Evolutionary conservation across 1,284 basidiomycete species (phyloP).

Genomic region (Sanghuangporus baumii): DNA sequence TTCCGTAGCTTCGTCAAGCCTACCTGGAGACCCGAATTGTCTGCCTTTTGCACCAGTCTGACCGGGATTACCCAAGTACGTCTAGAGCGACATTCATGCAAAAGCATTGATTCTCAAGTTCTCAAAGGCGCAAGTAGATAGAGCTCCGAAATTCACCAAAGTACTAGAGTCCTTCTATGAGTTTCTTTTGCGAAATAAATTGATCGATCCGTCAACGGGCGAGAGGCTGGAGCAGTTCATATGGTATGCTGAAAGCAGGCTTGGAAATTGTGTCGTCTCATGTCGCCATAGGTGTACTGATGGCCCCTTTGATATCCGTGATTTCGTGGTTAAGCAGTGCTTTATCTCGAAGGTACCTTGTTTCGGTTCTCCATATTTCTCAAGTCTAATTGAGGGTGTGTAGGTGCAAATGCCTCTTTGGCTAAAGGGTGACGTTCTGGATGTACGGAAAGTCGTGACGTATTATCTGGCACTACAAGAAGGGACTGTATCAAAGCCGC

Average conservation of each 20-base stretch:
- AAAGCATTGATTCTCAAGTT: background rate
- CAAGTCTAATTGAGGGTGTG: slow-evolving; percentile 27
- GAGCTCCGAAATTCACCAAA: slow-evolving; percentile 69
- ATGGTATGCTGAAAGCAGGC: slow-evolving; percentile 18
- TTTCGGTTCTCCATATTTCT: slow-evolving; percentile 26
- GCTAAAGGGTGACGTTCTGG: slow-evolving; percentile 63
- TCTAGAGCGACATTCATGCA: background rate
- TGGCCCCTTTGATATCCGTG: slow-evolving; percentile 77
- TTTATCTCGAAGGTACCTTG: slow-evolving; percentile 70
- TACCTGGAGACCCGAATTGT: slow-evolving; percentile 77
- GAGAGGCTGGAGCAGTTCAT: slow-evolving; percentile 46
- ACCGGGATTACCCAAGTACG: slow-evolving; percentile 89
- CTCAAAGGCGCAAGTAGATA: slow-evolving; percentile 70
- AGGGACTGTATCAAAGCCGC: slow-evolving; percentile 21
- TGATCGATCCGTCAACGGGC: slow-evolving; percentile 55
- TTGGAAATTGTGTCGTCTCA: background rate
- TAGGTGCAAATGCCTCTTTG: slow-evolving; percentile 66
- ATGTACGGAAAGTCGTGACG: slow-evolving; percentile 58
- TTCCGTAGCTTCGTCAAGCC: slow-evolving; percentile 89
- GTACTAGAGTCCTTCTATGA: slow-evolving; percentile 59
- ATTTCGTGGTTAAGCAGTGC: slow-evolving; percentile 83
- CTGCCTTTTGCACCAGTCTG: slow-evolving; percentile 78
- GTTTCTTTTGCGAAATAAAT: slow-evolving; percentile 64
- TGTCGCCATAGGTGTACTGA: slow-evolving; percentile 68
- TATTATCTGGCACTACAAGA: slow-evolving; percentile 31